These are phyloP conservation scores for Erucastrum elatum DNA, from an alignment of 345 rosid species.

Conservation along the genomic window DNA sequence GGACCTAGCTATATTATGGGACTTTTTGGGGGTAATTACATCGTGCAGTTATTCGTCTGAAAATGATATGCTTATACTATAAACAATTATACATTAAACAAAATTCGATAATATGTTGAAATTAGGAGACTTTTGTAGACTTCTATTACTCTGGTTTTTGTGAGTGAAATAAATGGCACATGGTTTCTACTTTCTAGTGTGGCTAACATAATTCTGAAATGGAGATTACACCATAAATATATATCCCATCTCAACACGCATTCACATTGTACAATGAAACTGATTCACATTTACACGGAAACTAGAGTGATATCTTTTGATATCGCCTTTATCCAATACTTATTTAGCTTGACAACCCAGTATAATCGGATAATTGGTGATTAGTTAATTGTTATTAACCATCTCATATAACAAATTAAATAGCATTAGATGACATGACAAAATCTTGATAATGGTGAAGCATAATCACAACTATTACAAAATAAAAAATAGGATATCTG, in stretches of 20 bases:
- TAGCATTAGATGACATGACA: not conserved
- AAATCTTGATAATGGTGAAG: not conserved
- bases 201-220: not conserved
- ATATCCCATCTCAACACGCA: not conserved
- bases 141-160: not conserved
- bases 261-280: not conserved
- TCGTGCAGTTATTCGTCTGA: not conserved
- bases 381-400: not conserved
- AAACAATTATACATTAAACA: not conserved
- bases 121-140: not conserved
- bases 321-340: not conserved
- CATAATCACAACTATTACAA: not conserved
- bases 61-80: slow-evolving; percentile 14
- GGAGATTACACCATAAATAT: not conserved
- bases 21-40: not conserved
- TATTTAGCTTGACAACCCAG: not conserved
- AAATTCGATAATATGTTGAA: not conserved
- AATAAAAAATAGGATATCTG: not conserved
- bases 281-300: not conserved
- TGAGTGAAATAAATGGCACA: not conserved
- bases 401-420: not conserved
- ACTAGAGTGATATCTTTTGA: not conserved
- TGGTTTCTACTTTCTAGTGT: not conserved
- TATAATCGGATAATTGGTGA: not conserved
- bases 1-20: not conserved